A percentile compares a stretch with the other conserved stretches of the same genome.
Conservation (phyloP, 129 eudicot species). For the Ambrosia trifida region DNA sequence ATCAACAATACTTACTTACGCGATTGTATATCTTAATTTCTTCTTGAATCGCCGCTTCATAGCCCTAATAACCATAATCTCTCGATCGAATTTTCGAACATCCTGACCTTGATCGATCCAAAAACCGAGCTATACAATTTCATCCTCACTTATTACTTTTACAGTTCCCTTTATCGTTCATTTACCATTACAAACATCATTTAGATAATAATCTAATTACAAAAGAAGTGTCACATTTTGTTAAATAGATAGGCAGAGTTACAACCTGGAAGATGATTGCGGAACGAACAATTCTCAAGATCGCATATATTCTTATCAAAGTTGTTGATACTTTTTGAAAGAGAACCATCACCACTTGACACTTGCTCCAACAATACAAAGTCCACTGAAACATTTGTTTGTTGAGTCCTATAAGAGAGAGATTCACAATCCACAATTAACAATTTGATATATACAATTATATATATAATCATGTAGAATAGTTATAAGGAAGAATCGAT, state of each 20-base stretch:
- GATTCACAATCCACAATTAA: constrained; percentile 1
- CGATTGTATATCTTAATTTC: too few species aligned
- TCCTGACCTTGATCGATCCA: too few species aligned
- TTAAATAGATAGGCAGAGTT: background rate
- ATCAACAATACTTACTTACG: too few species aligned
- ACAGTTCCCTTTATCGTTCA: background rate
- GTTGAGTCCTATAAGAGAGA: constrained; percentile 62
- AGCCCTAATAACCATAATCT: too few species aligned
- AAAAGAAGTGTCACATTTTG: too few species aligned
- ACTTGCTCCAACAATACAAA: constrained; percentile 65
- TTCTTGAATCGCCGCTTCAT: too few species aligned
- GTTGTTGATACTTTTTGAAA: constrained; percentile 53
- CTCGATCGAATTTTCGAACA: too few species aligned
- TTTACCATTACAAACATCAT: constrained; percentile 17
- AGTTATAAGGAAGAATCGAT: too few species aligned
- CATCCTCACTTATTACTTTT: constrained; percentile 8
- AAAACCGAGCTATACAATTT: constrained; percentile 13
- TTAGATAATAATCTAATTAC: constrained; percentile 3
- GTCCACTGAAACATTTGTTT: constrained; percentile 70
- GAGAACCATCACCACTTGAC: constrained; percentile 47
- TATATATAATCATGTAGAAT: too few species aligned
- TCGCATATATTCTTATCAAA: constrained; percentile 62
- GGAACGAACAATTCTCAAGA: constrained; percentile 86
- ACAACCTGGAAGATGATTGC: constrained; percentile 60
- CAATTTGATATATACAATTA: too few species aligned